A percentile compares a stretch with the other conserved stretches of the same genome.
Evolutionary conservation across 345 rosid species (phyloP).

Genomic region (Carallia pectinifolia): DNA sequence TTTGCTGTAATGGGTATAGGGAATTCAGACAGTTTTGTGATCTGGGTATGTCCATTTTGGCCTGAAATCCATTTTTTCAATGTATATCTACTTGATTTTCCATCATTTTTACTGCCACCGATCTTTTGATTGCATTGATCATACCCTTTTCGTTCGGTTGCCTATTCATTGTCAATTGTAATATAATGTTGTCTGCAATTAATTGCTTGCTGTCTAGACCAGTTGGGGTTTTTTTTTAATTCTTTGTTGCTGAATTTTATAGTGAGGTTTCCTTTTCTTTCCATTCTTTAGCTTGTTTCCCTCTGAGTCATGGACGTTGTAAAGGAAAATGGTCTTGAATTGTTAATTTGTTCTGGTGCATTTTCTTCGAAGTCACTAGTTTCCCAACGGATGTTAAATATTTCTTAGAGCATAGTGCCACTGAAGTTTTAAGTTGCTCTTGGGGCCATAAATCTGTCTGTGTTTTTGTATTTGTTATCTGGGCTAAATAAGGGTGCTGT

Average conservation of each 20-base stretch:
- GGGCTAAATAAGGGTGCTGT: slow-evolving; percentile 18
- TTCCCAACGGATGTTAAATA: not conserved
- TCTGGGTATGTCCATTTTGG: slow-evolving; percentile 30
- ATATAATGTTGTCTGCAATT: slow-evolving; percentile 19
- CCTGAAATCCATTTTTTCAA: slow-evolving; percentile 22
- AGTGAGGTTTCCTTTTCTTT: not conserved
- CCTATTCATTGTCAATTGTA: slow-evolving; percentile 12
- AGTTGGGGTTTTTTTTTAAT: not conserved
- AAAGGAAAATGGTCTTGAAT: slow-evolving; percentile 12
- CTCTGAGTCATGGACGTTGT: not conserved
- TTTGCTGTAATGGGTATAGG: slow-evolving; percentile 20
- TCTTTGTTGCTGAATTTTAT: slow-evolving; percentile 1
- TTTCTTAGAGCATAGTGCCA: not conserved
- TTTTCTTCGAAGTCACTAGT: not conserved
- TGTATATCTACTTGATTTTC: slow-evolving; percentile 14
- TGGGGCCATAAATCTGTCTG: not conserved
- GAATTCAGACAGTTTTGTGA: slow-evolving; percentile 29
- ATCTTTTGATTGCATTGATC: slow-evolving; percentile 25
- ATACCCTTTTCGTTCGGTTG: slow-evolving; percentile 13
- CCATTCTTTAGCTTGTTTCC: no score
- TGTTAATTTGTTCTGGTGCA: slow-evolving; percentile 5
- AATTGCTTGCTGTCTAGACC: slow-evolving; percentile 2
- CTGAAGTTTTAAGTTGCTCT: not conserved
- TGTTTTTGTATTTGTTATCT: slow-evolving; percentile 12
- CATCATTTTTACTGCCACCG: not conserved